These are phyloP conservation scores for Saccharomyces hybrid DNA, from an alignment of 1,139 yeast genomes.

Conservation along the genomic window DNA sequence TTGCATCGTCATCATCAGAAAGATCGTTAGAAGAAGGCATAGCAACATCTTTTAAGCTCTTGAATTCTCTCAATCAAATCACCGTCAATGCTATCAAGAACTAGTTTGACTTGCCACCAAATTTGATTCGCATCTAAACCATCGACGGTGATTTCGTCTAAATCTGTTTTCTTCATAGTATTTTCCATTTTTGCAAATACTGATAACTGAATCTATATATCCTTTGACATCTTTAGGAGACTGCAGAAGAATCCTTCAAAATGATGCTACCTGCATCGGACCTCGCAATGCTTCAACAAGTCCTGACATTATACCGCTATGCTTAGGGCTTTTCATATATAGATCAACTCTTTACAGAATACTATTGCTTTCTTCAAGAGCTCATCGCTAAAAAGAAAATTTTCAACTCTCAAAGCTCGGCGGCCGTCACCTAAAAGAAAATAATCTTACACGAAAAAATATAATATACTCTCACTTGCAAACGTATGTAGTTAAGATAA, in stretches of 20 bases:
- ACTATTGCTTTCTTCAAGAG: not conserved
- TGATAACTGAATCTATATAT: constrained; percentile 27
- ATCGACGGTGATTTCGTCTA: constrained; percentile 76
- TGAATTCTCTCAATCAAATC: constrained; percentile 46
- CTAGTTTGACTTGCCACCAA: constrained; percentile 86
- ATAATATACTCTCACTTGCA: not conserved
- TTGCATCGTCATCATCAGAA: constrained; percentile 6
- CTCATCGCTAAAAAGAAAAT: not conserved
- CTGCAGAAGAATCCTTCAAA: constrained; percentile 14
- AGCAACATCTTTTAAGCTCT: constrained; percentile 33
- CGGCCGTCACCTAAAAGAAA: not conserved
- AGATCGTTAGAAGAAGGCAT: constrained; percentile 15
- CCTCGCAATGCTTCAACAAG: constrained; percentile 16
- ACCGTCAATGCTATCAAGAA: constrained; percentile 63
- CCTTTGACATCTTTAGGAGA: constrained; percentile 20
- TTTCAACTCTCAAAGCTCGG: not conserved
- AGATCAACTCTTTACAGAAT: not conserved
- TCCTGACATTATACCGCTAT: constrained; percentile 9
- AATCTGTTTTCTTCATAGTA: constrained; percentile 47
- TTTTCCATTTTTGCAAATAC: constrained; percentile 16
- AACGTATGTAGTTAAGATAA: not conserved
- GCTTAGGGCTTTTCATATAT: not conserved
- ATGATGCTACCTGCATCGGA: constrained; percentile 18
- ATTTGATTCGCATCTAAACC: constrained; percentile 89
- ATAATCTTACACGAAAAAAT: not conserved